Conservation (phyloP, 1,284 basidiomycete species). For the Papiliotrema terrestris region DNA sequence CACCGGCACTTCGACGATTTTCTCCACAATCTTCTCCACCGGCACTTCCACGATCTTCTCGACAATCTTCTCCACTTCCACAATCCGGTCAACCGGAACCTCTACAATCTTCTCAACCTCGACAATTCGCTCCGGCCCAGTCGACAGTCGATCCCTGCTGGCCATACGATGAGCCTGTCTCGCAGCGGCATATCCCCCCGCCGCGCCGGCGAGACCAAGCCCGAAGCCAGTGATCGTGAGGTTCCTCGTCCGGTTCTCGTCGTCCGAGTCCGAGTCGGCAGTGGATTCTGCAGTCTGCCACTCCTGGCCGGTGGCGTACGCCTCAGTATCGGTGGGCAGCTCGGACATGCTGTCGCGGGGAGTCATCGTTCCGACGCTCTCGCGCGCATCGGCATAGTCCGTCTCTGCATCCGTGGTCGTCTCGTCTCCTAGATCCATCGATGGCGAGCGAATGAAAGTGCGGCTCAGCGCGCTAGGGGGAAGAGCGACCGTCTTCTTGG, state of each 20-base stretch:
- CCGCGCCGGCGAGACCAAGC: conserved; percentile 16
- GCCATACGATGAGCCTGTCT: conserved; percentile 27
- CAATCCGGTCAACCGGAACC: conserved; percentile 29
- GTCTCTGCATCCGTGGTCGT: conserved; percentile 61
- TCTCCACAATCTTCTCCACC: conserved; percentile 43
- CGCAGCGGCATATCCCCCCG: conserved; percentile 29
- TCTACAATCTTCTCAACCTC: conserved; percentile 39
- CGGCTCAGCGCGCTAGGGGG: conserved; percentile 24
- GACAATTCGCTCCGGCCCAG: conserved; percentile 37
- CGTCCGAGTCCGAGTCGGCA: conserved; percentile 58
- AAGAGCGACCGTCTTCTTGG: conserved; percentile 26
- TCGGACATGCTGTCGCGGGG: conserved; percentile 62
- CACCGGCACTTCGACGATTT: conserved; percentile 18
- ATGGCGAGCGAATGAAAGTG: conserved; percentile 23
- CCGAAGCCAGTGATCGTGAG: conserved; percentile 17
- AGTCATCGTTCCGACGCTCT: conserved; percentile 64
- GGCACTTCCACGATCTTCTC: conserved; percentile 39
- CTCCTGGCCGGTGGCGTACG: conserved; percentile 43
- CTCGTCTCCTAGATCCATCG: conserved; percentile 13
- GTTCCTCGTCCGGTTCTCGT: conserved; percentile 11
- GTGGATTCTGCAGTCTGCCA: conserved; percentile 47
- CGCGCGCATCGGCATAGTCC: conserved; percentile 76
- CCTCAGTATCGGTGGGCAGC: conserved; percentile 51
- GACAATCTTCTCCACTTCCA: conserved; percentile 44
- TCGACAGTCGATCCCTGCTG: conserved; percentile 27